phyloP scores from a whole-genome alignment of 2,329 filamentous ascomycete genomes.

The Trichoderma sp. region DNA sequence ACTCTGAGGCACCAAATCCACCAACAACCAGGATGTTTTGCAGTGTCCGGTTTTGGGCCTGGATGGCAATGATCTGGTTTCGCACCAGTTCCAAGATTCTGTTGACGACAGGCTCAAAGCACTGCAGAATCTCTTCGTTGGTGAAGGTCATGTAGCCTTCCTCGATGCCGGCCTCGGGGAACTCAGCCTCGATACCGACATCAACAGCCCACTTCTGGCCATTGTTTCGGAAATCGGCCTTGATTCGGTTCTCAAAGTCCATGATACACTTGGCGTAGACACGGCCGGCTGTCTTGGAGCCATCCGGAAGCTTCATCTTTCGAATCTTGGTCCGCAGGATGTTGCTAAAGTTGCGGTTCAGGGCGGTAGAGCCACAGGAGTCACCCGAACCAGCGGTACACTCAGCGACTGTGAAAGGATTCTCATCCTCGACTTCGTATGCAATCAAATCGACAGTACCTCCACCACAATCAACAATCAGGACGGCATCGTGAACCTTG shows the following conservation, averaged over 20 bases:
- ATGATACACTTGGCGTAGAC: conserved; percentile 99
- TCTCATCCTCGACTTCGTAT: conserved; percentile 97
- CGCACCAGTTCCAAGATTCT: conserved; percentile 92
- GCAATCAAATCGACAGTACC: conserved; percentile 98
- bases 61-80: conserved; percentile 98
- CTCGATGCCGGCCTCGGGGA: conserved; percentile 95
- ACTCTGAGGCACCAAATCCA: conserved; percentile 97
- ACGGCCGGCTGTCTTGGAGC: conserved; percentile 94
- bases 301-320: conserved; percentile 98
- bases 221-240: conserved; percentile 99
- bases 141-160: conserved; percentile 99
- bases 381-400: conserved; percentile 97
- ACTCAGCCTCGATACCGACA: conserved; percentile 97
- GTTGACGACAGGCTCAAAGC: conserved; percentile 98
- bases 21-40: conserved; percentile 98
- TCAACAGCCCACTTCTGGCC: conserved; percentile 99
- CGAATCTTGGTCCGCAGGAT: conserved; percentile 96
- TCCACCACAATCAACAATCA: conserved; percentile 98
- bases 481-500: conserved; percentile 96
- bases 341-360: conserved; percentile 98
- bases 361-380: conserved; percentile 95
- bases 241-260: conserved; percentile 99
- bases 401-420: conserved; percentile 94
- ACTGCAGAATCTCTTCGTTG: conserved; percentile 98
- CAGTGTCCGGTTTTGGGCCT: conserved; percentile 89